Evolutionary conservation across 2,329 filamentous ascomycete species (phyloP).

Genomic region (Botrytis aclada): DNA sequence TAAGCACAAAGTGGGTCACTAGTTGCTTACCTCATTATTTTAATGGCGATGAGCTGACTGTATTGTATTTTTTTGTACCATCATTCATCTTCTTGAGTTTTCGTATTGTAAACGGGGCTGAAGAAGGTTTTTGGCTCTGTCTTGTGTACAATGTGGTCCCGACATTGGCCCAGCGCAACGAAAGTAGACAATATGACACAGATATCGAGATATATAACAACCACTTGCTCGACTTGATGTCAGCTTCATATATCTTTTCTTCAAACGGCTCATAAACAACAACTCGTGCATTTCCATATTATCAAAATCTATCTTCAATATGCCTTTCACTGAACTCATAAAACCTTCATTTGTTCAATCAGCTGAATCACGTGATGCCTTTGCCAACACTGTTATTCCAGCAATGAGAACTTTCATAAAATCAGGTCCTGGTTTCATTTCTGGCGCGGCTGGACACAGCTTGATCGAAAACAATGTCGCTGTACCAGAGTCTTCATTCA

Average conservation of each 20-base stretch:
- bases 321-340: conserved; percentile 2
- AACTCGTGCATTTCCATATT: not conserved
- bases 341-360: not conserved
- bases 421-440: not conserved
- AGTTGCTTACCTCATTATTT: not conserved
- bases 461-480: not conserved
- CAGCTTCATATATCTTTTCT: not conserved
- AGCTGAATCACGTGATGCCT: not conserved
- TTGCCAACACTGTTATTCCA: not conserved
- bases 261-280: not conserved
- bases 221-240: not conserved
- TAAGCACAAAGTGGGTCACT: not conserved
- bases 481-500: not conserved
- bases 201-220: not conserved
- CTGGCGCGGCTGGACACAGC: not conserved
- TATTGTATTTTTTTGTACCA: not conserved
- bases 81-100: not conserved
- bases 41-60: not conserved
- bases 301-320: not conserved
- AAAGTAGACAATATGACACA: not conserved
- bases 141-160: not conserved
- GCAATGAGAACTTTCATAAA: not conserved
- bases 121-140: not conserved
- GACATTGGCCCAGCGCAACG: not conserved
- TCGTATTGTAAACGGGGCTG: not conserved